Evolutionary conservation across 2,329 filamentous ascomycete species (phyloP).

Genomic region (Whalleya microplaca): DNA sequence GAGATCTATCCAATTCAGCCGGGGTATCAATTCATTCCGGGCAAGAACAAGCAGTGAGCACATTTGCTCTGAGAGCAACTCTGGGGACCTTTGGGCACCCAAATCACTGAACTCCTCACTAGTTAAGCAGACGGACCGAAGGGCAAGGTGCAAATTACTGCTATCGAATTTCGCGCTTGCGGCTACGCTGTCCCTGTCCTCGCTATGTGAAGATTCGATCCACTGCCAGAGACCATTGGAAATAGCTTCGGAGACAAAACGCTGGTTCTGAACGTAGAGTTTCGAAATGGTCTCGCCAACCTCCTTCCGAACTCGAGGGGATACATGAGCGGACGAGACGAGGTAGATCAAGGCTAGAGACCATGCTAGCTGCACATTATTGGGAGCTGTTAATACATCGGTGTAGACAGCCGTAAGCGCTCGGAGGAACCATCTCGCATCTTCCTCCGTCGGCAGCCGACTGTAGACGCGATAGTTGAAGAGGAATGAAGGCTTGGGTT

Average conservation of each 20-base stretch:
- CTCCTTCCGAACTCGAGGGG: slow-evolving; percentile 66
- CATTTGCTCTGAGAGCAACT: slow-evolving; percentile 69
- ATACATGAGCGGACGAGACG: slow-evolving; percentile 65
- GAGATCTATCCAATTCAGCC: slow-evolving; percentile 84
- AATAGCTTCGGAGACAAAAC: slow-evolving; percentile 63
- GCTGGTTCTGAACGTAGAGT: slow-evolving; percentile 65
- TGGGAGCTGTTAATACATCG: slow-evolving; percentile 54
- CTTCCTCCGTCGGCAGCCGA: slow-evolving; percentile 74
- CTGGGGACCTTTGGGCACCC: slow-evolving; percentile 47
- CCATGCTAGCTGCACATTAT: slow-evolving; percentile 70
- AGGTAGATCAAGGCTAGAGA: slow-evolving; percentile 83
- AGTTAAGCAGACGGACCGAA: slow-evolving; percentile 66
- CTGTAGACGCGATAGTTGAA: slow-evolving; percentile 84
- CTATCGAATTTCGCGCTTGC: slow-evolving; percentile 66
- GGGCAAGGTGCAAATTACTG: slow-evolving; percentile 62
- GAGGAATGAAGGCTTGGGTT: slow-evolving; percentile 86
- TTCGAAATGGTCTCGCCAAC: slow-evolving; percentile 64
- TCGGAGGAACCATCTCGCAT: slow-evolving; percentile 75
- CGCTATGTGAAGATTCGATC: slow-evolving; percentile 66
- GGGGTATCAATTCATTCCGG: slow-evolving; percentile 75
- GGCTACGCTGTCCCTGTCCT: slow-evolving; percentile 79
- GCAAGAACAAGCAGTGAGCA: slow-evolving; percentile 78
- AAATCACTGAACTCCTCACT: slow-evolving; percentile 52
- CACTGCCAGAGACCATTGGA: slow-evolving; percentile 79
- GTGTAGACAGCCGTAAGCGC: slow-evolving; percentile 67